These are phyloP conservation scores for Hygrophorus pudorinus DNA, from an alignment of 768 basidiomycete genomes.

Conservation along the genomic window DNA sequence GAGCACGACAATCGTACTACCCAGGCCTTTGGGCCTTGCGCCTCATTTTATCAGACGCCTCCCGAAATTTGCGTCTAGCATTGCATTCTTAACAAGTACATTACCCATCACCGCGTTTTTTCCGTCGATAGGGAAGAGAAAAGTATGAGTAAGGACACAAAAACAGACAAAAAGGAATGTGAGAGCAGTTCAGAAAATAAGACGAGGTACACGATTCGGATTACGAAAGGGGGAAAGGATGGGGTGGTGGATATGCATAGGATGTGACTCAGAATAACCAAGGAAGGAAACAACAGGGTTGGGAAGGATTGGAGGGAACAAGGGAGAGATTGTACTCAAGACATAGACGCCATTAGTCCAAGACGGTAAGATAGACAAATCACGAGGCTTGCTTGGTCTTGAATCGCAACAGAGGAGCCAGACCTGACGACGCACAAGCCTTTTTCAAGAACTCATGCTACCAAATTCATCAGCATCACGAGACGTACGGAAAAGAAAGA, in stretches of 20 bases:
- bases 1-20: no score
- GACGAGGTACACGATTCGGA: no score
- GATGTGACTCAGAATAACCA: no score
- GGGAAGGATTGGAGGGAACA: background rate
- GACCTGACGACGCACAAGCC: slow-evolving; percentile 70
- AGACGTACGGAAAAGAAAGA: slow-evolving; percentile 1
- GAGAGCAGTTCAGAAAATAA: background rate
- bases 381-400: slow-evolving; percentile 52
- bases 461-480: slow-evolving; percentile 7
- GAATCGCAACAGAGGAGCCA: slow-evolving; percentile 81
- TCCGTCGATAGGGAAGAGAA: slow-evolving; percentile 4
- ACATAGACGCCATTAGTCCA: no score
- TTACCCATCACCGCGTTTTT: slow-evolving; percentile 16
- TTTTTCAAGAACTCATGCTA: slow-evolving; percentile 94
- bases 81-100: slow-evolving; percentile 16
- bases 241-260: no score
- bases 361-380: slow-evolving; percentile 10
- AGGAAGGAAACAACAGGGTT: no score
- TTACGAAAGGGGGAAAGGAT: no score
- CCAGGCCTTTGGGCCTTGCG: no score
- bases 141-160: slow-evolving; percentile 8
- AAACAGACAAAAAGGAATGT: slow-evolving; percentile 5
- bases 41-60: no score
- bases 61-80: background rate
- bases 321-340: slow-evolving; percentile 9